These are phyloP conservation scores for Aspergillus sergii DNA, from an alignment of 2,329 filamentous ascomycete genomes.

Conservation along the genomic window DNA sequence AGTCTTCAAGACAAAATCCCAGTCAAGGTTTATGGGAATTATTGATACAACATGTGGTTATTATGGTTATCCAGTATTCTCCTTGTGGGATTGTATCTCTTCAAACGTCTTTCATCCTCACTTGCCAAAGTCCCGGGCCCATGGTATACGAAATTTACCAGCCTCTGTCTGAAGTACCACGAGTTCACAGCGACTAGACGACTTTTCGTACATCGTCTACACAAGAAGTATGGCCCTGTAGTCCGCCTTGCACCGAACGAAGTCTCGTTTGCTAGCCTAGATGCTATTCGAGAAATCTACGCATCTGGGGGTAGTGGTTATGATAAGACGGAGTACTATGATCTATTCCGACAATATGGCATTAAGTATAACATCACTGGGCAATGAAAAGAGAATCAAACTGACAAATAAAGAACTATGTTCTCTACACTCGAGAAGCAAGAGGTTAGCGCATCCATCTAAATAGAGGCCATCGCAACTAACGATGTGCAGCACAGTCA, in stretches of 20 bases:
- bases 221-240: slow-evolving; percentile 29
- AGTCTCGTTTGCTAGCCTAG: slow-evolving; percentile 31
- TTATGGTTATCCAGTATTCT: not conserved
- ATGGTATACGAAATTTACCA: slow-evolving; percentile 32
- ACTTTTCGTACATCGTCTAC: slow-evolving; percentile 31
- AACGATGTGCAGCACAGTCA: slow-evolving; percentile 57
- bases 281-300: slow-evolving; percentile 37
- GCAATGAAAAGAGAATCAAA: not conserved
- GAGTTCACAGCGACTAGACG: slow-evolving; percentile 33
- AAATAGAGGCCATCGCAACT: not conserved
- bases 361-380: slow-evolving; percentile 20
- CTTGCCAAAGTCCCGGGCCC: slow-evolving; percentile 30
- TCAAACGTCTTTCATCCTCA: not conserved
- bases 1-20: not conserved
- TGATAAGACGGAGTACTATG: slow-evolving; percentile 41
- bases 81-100: not conserved
- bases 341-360: slow-evolving; percentile 37
- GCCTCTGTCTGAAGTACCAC: slow-evolving; percentile 33
- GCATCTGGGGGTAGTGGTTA: slow-evolving; percentile 38
- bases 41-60: not conserved
- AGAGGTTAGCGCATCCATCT: not conserved
- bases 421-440: slow-evolving; percentile 22
- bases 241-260: slow-evolving; percentile 36
- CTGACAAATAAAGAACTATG: slow-evolving; percentile 13
- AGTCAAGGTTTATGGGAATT: not conserved